Percentiles rank a stretch among this genome's conserved stretches.
phyloP scores from a whole-genome alignment of 257 asterid genomes.

The Apocynum venetum region DNA sequence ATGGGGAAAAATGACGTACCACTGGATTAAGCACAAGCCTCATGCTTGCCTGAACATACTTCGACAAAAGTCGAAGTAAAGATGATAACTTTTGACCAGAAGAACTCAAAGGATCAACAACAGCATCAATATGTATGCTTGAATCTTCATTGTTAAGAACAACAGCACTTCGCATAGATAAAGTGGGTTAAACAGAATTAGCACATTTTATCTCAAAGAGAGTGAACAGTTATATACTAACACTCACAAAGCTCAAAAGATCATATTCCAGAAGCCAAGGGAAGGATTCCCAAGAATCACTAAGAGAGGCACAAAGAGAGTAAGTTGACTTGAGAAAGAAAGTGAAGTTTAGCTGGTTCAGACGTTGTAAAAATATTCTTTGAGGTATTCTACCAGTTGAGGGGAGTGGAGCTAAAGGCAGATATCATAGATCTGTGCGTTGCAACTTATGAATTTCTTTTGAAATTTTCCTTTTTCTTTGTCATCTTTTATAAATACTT shows the following conservation, averaged over 20 bases:
- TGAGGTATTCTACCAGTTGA: neutral
- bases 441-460: neutral
- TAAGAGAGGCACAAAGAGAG: neutral
- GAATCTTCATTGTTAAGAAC: constrained; percentile 62
- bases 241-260: neutral
- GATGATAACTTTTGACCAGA: constrained; percentile 94
- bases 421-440: neutral
- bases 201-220: constrained; percentile 4
- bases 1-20: constrained; percentile 42
- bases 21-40: constrained; percentile 93
- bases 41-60: constrained; percentile 84
- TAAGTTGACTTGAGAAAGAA: neutral
- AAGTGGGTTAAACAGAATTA: constrained; percentile 21
- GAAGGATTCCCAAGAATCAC: neutral
- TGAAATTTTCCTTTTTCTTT: neutral
- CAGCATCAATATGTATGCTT: constrained; percentile 94
- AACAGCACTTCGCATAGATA: constrained; percentile 69
- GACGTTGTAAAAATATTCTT: neutral
- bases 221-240: neutral
- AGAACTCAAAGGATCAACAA: constrained; percentile 93
- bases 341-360: neutral
- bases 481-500: neutral
- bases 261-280: neutral
- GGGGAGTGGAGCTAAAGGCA: neutral
- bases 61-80: constrained; percentile 76